phyloP scores from a whole-genome alignment of 768 basidiomycete species.

The Aureoboletus auriporus region DNA sequence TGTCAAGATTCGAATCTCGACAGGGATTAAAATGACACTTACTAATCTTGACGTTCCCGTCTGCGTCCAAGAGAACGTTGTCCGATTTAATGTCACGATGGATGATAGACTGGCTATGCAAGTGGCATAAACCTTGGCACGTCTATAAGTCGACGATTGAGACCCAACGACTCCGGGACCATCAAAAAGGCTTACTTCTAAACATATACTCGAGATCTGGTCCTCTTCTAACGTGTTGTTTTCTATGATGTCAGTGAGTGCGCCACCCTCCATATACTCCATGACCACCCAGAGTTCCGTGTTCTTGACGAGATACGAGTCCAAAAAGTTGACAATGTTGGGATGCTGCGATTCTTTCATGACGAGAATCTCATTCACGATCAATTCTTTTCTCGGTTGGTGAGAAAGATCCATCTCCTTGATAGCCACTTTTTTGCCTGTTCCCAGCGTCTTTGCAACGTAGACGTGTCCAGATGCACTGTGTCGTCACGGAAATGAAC shows the following conservation, averaged over 20 bases:
- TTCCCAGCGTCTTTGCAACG: conserved; percentile 86
- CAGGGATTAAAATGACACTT: conserved; percentile 29
- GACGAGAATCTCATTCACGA: conserved; percentile 96
- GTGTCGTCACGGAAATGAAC: conserved; percentile 10
- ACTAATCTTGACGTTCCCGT: conserved; percentile 98
- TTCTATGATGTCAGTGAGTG: conserved; percentile 96
- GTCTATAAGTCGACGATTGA: conserved; percentile 49
- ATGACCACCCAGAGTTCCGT: conserved; percentile 96
- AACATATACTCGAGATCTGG: conserved; percentile 87
- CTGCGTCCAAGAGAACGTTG: conserved; percentile 89
- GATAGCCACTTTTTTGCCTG: conserved; percentile 88
- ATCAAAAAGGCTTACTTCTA: conserved; percentile 61
- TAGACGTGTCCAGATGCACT: conserved; percentile 98
- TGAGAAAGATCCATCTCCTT: conserved; percentile 97
- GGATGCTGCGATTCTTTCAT: conserved; percentile 99
- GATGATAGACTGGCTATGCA: conserved; percentile 93
- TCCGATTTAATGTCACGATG: conserved; percentile 98
- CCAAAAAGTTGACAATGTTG: conserved; percentile 94
- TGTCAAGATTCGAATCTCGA: too few relatives aligned
- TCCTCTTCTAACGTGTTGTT: conserved; percentile 94
- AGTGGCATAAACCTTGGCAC: conserved; percentile 89
- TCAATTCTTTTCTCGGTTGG: conserved; percentile 94
- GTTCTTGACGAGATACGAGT: conserved; percentile 84
- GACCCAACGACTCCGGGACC: neutral
- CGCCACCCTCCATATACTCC: conserved; percentile 99